phyloP scores from a whole-genome alignment of 1,284 basidiomycete species.

The Meripilus lineatus region DNA sequence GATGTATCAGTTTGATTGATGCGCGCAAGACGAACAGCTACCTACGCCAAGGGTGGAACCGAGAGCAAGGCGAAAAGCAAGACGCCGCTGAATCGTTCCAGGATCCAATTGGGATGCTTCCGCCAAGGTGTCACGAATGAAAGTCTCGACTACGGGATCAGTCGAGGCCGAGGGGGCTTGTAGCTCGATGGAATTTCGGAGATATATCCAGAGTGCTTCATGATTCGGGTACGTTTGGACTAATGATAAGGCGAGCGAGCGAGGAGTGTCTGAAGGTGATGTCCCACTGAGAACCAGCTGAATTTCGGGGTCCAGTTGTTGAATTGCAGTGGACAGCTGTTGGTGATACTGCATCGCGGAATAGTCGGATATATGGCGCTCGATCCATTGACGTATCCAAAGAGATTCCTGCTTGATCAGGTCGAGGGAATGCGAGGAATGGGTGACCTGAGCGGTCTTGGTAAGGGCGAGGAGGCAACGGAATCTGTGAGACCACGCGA shows the following conservation, averaged over 20 bases:
- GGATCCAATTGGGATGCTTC: too few relatives aligned
- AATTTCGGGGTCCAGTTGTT: background rate
- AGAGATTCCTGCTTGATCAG: conserved; percentile 28
- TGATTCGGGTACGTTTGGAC: conserved; percentile 45
- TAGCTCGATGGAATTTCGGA: conserved; percentile 28
- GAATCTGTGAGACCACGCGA: conserved; percentile 58
- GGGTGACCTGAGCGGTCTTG: too few relatives aligned
- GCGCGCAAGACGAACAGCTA: too few relatives aligned
- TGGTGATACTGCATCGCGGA: conserved; percentile 49
- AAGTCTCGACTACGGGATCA: background rate
- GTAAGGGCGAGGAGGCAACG: conserved; percentile 32
- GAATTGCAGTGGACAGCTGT: too few relatives aligned
- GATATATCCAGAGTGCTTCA: conserved; percentile 60
- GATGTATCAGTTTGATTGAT: too few relatives aligned
- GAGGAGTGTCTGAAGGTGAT: background rate
- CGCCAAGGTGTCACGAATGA: background rate
- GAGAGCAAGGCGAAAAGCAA: too few relatives aligned
- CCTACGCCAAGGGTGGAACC: too few relatives aligned
- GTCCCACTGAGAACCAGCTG: background rate
- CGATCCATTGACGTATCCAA: conserved; percentile 44
- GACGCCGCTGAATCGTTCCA: background rate
- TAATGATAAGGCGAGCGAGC: conserved; percentile 22
- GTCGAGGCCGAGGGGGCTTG: conserved; percentile 1
- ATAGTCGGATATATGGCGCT: conserved; percentile 58
- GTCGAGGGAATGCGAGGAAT: conserved; percentile 4